Base-by-base conservation (phyloP, 2,329 filamentous ascomycete species). In the Fusarium sp. region DNA sequence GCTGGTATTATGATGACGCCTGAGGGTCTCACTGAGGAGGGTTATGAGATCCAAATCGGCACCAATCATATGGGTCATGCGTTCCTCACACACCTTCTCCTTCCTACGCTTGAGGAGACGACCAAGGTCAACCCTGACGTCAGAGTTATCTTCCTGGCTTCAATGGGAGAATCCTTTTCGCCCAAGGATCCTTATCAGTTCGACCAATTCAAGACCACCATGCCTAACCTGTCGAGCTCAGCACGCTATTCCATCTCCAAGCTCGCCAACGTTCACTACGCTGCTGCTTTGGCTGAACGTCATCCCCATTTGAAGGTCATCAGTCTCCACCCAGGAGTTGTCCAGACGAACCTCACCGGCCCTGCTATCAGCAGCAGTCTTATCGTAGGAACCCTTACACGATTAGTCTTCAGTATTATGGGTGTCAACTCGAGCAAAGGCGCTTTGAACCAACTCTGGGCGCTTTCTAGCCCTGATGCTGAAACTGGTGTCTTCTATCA, bases 1-100 rank as follows among this genome's bases (percentile, higher is more conserved):
- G 59, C 59, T 1, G 59, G 59, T 2, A 62, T 63, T 5, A 63
- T 63, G 59, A 63, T 63, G 59, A 62, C 57, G 0, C 57, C 59
- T 1, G 59, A 63, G 2, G 40, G 57, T 8, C 40, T 46, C 1
- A 63, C 59, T n/a, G 12, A 54, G 11, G 59, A 63, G 8, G 59
- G 57, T 6, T 63, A 63, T 16, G 59, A 63, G 40, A 32, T 63
- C 2, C 59, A 63, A 12, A 45, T 63, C 3, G 59, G 59, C 5
- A 63, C 59, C 0, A 63, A 63, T 9, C 59, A 63, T 2, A 54
- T 63, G 46, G 59, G 59, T 0, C 59, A 63, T 15, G 59, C 59
- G 0, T 54, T 63, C 8, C 9, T 63, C 0, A 63, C 57, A 0
- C 57, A 63, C 18, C 59, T 62, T 27, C 32, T 63, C 0, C 38